Conservation (phyloP, 2,329 filamentous ascomycete species). For the Nemania abortiva region DNA sequence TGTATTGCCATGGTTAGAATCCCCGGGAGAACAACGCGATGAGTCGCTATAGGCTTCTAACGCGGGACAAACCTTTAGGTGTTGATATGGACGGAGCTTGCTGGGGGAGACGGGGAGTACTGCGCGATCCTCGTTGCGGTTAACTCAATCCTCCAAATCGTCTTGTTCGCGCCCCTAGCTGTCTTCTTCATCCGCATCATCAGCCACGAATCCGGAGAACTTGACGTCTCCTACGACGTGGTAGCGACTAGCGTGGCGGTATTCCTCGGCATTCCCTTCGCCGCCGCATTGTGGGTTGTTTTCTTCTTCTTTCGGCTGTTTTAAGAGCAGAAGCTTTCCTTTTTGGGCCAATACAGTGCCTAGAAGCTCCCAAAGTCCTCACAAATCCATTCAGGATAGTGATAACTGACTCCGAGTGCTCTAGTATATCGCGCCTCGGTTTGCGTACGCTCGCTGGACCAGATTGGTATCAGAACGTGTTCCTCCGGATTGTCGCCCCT, state of each 20-base stretch:
- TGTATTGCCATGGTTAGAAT: constrained; percentile 85
- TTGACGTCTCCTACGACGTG: constrained; percentile 67
- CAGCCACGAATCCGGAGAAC: constrained; percentile 56
- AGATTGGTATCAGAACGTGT: constrained; percentile 74
- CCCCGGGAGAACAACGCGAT: background rate
- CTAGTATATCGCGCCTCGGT: constrained; percentile 76
- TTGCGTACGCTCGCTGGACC: constrained; percentile 67
- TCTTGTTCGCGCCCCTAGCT: constrained; percentile 77
- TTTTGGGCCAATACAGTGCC: no score
- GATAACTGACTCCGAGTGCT: no score
- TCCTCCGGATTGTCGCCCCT: constrained; percentile 77
- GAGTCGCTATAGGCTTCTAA: constrained; percentile 22
- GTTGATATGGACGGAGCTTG: constrained; percentile 80
- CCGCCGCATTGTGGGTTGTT: constrained; percentile 80
- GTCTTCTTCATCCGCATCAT: constrained; percentile 79
- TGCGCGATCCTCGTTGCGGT: constrained; percentile 83
- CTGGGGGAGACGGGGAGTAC: constrained; percentile 83
- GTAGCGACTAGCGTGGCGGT: constrained; percentile 86
- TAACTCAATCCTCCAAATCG: constrained; percentile 80
- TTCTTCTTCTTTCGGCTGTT: no score
- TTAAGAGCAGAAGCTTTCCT: no score
- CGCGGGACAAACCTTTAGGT: constrained; percentile 50
- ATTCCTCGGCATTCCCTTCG: constrained; percentile 87
- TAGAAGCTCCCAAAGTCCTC: no score
- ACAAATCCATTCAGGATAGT: no score